Percentiles rank a stretch among this genome's conserved stretches.
phyloP scores from a whole-genome alignment of 1,284 basidiomycete species.

The Rhodotorula sp. region DNA sequence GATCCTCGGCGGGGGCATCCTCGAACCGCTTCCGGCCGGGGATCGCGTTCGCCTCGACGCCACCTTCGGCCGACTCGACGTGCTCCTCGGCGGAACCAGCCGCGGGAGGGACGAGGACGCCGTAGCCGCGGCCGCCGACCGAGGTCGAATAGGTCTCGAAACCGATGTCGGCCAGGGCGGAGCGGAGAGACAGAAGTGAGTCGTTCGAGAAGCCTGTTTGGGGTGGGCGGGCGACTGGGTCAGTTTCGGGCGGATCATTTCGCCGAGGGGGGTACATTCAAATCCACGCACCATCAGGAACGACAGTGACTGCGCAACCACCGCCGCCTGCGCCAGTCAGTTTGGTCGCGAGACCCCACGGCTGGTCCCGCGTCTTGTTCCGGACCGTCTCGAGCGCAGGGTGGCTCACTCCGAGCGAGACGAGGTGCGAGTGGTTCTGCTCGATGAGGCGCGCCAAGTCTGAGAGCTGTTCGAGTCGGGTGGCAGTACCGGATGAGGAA shows the following conservation, averaged over 20 bases:
- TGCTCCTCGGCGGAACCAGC: background rate
- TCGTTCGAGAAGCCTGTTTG: slow-evolving; percentile 63
- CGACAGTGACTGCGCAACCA: slow-evolving; percentile 91
- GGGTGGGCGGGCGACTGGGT: no score
- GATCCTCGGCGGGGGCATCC: slow-evolving; percentile 53
- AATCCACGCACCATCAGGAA: slow-evolving; percentile 70
- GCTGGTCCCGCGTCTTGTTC: slow-evolving; percentile 61
- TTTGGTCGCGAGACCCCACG: slow-evolving; percentile 83
- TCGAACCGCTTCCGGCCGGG: slow-evolving; percentile 53
- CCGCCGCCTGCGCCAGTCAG: slow-evolving; percentile 98
- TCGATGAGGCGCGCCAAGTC: slow-evolving; percentile 62
- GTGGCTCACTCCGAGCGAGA: slow-evolving; percentile 89
- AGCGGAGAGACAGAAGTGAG: slow-evolving; percentile 60
- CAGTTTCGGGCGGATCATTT: background rate
- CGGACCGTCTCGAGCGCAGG: slow-evolving; percentile 80
- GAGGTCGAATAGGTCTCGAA: slow-evolving; percentile 87
- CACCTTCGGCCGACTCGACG: slow-evolving; percentile 33
- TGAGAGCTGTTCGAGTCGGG: slow-evolving; percentile 60
- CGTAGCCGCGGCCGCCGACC: slow-evolving; percentile 88
- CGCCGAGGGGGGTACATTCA: background rate
- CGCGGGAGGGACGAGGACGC: slow-evolving; percentile 61
- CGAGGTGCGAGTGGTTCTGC: slow-evolving; percentile 85
- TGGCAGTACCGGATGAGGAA: slow-evolving; percentile 64
- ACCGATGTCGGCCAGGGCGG: slow-evolving; percentile 61
- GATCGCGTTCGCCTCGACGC: slow-evolving; percentile 18